Evolutionary conservation across 1,284 basidiomycete genomes (phyloP), one percentile per base, ranked within the genome.

Genomic region (Ganoderma lingzhi): DNA sequence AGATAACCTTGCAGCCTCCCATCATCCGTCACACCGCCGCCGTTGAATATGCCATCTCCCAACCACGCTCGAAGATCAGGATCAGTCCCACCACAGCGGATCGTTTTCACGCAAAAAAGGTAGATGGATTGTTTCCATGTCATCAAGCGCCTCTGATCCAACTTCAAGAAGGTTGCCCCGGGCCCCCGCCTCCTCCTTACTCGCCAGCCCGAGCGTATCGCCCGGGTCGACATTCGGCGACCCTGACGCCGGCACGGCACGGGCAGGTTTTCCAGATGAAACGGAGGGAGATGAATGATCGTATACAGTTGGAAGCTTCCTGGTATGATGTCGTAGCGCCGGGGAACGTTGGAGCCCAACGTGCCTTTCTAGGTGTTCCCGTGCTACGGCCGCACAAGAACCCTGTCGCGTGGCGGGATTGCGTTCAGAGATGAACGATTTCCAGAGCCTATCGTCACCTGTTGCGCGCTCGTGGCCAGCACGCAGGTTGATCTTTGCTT

Each of bases 401-500:
- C 59, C 59, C n/a, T 39, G 39, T 61, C 59, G 59, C 59, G 59
- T 61, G 59, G 59, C 15, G 23, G 28, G 68, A 56, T 72, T 64
- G 45, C 45, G 64, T 68, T 66, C 60, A 61, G 41, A 55, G 53
- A 63, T 65, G 66, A 69, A 66, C 65, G 64, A 70, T 70, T 60
- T 64, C 55, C 37, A 56, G 48, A 66, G 56, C 45, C 64, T 56
- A 60, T 62, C 63, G 69, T 68, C 67, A 72, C 65, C 64, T 68
- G 71, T 63, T n/a, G 66, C 48, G 59, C 55, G 51, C 63, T 35
- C 35, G 35, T 66, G 64, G 41, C 66, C 63, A 4, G 35, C 59
- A 58, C 60, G 64, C 64, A 70, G 64, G 65, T 64, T 72, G 62
- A 70, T 72, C 66, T 68, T 62, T 61, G 41, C 59, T 61, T 61